Evolutionary conservation across 495 filamentous ascomycete genomes (phyloP), one percentile per base, ranked within the genome.

Genomic region (Penicillium odoratum): DNA sequence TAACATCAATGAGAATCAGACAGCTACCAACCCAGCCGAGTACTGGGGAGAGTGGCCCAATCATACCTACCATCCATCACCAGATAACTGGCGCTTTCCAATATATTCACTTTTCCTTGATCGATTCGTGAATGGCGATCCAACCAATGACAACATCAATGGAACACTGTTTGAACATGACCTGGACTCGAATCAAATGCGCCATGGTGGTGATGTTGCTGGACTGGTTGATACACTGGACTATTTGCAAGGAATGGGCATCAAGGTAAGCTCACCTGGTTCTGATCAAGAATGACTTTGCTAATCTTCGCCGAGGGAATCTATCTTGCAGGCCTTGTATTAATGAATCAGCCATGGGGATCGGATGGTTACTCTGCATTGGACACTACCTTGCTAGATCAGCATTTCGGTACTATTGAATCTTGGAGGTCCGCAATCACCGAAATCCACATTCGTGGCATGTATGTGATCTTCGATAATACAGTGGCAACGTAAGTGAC

Each of bases 401-500:
- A 83, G 53, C 88, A 91, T 66, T 87, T 81, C 57, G 88, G 86
- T 3, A 82, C 74, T 11, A 83, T 91, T 50, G 64, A 82, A 30
- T 68, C 72, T 40, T 91, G 88, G 87, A 83, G 86, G 66, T 64
- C 77, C 38, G 80, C 82, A 2, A 84, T 91, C 54, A 74, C 77
- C 8, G 86, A 86, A 47, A 85, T 90, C 26, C 86, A 89, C 66
- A 70, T 65, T 5, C 79, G 83, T 7, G 82, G 81, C 38, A 90
- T 90, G 85, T 89, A 86, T 73, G 85, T 90, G 31, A 74, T 90
- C 25, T 73, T 90, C 60, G 87, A 90, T 60, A 89, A 89, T 59
- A 90, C 87, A 9, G 78, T 90, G 67, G 78, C 86, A 36, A 90
- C 87, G 78, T 85, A 71, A 81, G 79, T 76, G 7, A 33, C n/a